Base-by-base conservation (phyloP, 1,284 basidiomycete genomes). In the Mycosarcoma maydis region DNA sequence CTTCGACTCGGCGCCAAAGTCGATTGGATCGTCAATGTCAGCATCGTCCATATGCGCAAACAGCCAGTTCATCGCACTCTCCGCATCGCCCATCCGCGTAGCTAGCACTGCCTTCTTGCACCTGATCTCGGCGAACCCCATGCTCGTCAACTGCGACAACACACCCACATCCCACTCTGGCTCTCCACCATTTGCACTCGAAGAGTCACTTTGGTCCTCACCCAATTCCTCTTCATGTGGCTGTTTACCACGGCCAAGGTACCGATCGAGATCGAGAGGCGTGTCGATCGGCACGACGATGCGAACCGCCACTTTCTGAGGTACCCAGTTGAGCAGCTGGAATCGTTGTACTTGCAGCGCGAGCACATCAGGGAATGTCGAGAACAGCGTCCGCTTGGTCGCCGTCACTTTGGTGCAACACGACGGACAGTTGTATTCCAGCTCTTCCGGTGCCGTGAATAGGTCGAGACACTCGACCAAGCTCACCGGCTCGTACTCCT, bases 261-360 rank as follows among this genome's bases (percentile, higher is more conserved):
- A 91, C 6, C 82, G 75, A 56, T 91, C 90, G 33, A 98, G 86
- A 14, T 84, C 50, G 81, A 41, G 94, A 83, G 2, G 82, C 73
- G 50, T 57, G 4, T 86, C 84, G 7, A 85, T 73, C 0, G 90
- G 89, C 0, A 97, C 84, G n/a, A 87, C 82, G 20, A 98, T 84
- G 0, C 94, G 94, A 23, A 98, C 91, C 69, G 96, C 92, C 30
- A 98, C 87, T 82, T 98, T 98, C 6, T 90, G 88, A 0, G 96
- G 95, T 4, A 98, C 92, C 95, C 95, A 98, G 77, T 94, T 94
- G 50, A 95, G 89, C 6, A 97, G 87, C 83, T 95, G 92, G 85
- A 98, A 98, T 76, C 96, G 94, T 76, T 92, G 92, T 49, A 93
- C 90, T 75, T 97, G 94, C 1, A 99, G 82, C 5, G 95, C 89